phyloP scores from a whole-genome alignment of 495 filamentous ascomycete species.

The Penicillium malachiteum region DNA sequence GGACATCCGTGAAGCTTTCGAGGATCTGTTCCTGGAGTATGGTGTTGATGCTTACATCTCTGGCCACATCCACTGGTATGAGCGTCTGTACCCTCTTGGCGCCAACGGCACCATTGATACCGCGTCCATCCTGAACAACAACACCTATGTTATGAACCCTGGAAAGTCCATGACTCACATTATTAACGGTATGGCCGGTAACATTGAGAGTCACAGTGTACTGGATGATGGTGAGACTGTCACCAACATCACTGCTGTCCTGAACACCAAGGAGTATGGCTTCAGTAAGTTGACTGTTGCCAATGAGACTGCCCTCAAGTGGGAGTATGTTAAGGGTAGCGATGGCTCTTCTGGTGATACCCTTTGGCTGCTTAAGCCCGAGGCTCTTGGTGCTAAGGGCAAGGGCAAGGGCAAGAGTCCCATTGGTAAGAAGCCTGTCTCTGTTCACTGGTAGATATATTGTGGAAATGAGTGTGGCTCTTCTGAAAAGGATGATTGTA shows the following conservation, averaged over 20 bases:
- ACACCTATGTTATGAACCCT: slow-evolving; percentile 44
- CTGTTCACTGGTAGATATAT: no score
- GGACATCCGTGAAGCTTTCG: slow-evolving; percentile 50
- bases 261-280: slow-evolving; percentile 48
- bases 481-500: no score
- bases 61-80: slow-evolving; percentile 59
- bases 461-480: no score
- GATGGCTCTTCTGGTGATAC: slow-evolving; percentile 44
- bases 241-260: slow-evolving; percentile 44
- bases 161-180: slow-evolving; percentile 49
- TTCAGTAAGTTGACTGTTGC: slow-evolving; percentile 49
- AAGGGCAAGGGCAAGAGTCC: background rate
- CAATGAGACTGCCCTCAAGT: slow-evolving; percentile 42
- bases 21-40: slow-evolving; percentile 53
- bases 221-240: slow-evolving; percentile 30
- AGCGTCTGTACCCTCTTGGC: slow-evolving; percentile 43
- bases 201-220: slow-evolving; percentile 44
- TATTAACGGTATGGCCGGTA: slow-evolving; percentile 45
- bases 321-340: slow-evolving; percentile 45
- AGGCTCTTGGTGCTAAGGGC: background rate
- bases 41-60: slow-evolving; percentile 57
- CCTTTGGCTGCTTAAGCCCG: slow-evolving; percentile 26
- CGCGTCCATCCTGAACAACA: slow-evolving; percentile 36
- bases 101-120: slow-evolving; percentile 37
- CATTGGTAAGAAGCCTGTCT: background rate